Base-by-base conservation (phyloP, 306 rosid genomes). In the Purshia tridentata region DNA sequence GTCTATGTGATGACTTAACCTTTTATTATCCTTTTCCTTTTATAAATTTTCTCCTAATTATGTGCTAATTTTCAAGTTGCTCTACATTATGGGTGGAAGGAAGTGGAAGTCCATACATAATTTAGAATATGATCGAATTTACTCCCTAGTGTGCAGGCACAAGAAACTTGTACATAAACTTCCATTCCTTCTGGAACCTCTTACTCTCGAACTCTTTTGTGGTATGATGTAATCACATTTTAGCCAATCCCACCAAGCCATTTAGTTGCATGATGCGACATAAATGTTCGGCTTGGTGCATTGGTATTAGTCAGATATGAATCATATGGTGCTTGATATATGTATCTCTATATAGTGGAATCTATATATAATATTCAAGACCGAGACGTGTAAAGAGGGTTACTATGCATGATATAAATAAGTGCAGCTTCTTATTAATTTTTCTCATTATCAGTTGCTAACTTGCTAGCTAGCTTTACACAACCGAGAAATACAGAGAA, bases 401-500 rank as follows among this genome's bases (percentile, higher is more conserved):
- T 57, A 57, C 76, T 10, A 45, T 15, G 47, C 75, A 66, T 72
- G 35, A 29, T 29, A 72, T 72, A 72, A 72, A 46, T 72, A 72
- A 69, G n/a, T 58, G 55, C 56, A 9, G 1, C 7, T 11, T 35
- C 55, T 44, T 45, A 0, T 15, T 29, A 15, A 56, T 56, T 22
- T 70, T 55, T 10, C 66, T 61, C 66, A 60, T 42, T 42, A 20
- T 29, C 35, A 29, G 35, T 53, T 50, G 53, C 44, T 16, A 29
- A 41, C 4, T 22, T 12, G 13, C 48, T 60, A 37, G 50, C 51
- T 19, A 40, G 4, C 50, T 39, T 69, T 44, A 39, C 40, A 39
- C 14, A 18, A 1, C 7, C 1, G 35, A 29, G 35, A 3, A 29
- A 29, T 29, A 29, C 35, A 29, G 35, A 29, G 35, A 52, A 19